phyloP scores from a whole-genome alignment of 495 filamentous ascomycete species.

The Annulohypoxylon nitens region DNA sequence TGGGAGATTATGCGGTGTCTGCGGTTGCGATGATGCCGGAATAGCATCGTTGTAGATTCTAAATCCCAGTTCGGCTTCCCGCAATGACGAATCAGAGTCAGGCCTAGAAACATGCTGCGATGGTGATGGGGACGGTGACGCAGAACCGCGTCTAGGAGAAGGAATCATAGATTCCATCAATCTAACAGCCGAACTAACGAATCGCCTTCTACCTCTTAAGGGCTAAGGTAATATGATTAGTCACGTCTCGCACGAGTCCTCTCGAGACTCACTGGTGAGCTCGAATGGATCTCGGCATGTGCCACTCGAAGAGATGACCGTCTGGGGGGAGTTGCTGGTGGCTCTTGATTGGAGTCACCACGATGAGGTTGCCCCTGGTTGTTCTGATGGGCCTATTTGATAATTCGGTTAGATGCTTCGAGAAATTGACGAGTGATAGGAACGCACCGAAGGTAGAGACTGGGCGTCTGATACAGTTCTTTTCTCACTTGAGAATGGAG shows the following conservation, averaged over 20 bases:
- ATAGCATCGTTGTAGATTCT: conserved; percentile 67
- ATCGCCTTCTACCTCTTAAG: conserved; percentile 32
- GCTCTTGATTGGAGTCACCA: conserved; percentile 24
- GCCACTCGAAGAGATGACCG: conserved; percentile 37
- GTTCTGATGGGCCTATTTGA: conserved; percentile 24
- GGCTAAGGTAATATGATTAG: conserved; percentile 31
- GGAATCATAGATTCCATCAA: conserved; percentile 44
- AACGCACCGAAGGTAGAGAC: conserved; percentile 61
- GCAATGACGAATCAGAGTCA: conserved; percentile 18
- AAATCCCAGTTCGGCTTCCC: conserved; percentile 32
- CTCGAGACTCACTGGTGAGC: conserved; percentile 35
- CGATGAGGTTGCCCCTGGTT: conserved; percentile 18
- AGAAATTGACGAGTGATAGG: neutral
- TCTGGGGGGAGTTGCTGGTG: conserved; percentile 45
- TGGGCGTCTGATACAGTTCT: conserved; percentile 65
- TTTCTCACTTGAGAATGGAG: conserved; percentile 58
- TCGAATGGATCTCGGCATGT: conserved; percentile 30
- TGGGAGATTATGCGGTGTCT: conserved; percentile 67
- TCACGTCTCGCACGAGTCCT: neutral
- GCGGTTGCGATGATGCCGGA: conserved; percentile 65
- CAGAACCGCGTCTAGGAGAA: conserved; percentile 43
- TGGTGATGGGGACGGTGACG: conserved; percentile 34
- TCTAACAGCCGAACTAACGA: conserved; percentile 50
- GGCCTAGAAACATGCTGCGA: conserved; percentile 10
- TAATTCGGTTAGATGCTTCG: conserved; percentile 44